These are phyloP conservation scores for Mycena citricolor DNA, from an alignment of 1,284 basidiomycete genomes.

Conservation along the genomic window DNA sequence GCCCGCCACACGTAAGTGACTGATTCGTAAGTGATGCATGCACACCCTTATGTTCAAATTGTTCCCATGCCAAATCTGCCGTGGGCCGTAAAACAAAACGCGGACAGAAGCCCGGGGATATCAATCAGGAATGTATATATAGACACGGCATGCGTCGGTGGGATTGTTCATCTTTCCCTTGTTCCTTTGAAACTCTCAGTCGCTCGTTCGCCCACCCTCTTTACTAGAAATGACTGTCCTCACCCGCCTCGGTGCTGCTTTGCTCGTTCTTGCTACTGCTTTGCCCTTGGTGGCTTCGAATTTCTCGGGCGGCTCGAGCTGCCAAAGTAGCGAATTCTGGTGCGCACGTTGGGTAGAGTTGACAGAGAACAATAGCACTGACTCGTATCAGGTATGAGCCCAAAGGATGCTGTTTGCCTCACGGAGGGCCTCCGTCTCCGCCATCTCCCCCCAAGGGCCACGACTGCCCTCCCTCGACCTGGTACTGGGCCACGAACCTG, in stretches of 20 bases:
- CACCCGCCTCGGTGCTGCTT: constrained; percentile 28
- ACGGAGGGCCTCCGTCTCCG: constrained; percentile 44
- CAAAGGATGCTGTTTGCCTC: constrained; percentile 49
- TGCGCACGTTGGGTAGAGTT: constrained; percentile 26
- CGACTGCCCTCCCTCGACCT: constrained; percentile 42
- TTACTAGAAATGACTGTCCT: constrained; percentile 30
- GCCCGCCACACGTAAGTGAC: too few species aligned
- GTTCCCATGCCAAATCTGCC: too few species aligned
- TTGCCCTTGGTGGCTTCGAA: constrained; percentile 29
- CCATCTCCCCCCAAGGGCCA: constrained; percentile 45
- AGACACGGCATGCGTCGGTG: too few species aligned
- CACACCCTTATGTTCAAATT: too few species aligned
- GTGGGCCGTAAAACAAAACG: too few species aligned
- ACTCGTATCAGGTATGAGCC: constrained; percentile 39
- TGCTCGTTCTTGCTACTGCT: constrained; percentile 28
- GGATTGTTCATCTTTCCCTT: too few species aligned
- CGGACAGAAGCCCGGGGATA: too few species aligned
- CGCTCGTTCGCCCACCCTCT: constrained; percentile 22
- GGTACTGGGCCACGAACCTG: constrained; percentile 48
- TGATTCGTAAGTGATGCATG: too few species aligned
- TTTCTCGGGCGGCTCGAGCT: constrained; percentile 22
- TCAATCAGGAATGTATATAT: too few species aligned
- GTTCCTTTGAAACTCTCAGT: too few species aligned
- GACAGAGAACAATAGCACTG: not conserved
- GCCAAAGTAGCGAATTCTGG: constrained; percentile 43